Conservation (phyloP, 441 rosid genomes). For the Populus hybrid region DNA sequence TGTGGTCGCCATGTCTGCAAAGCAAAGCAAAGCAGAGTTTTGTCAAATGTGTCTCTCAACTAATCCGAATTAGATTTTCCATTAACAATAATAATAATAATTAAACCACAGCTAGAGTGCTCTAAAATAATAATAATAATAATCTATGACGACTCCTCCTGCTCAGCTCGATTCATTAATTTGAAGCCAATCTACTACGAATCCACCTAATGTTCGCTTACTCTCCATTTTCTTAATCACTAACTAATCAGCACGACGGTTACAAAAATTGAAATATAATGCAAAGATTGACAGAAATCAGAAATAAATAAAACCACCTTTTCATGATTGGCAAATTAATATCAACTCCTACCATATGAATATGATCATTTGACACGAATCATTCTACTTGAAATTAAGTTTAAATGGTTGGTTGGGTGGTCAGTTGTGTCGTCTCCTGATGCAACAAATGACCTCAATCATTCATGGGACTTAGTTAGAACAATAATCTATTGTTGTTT, state of each 20-base stretch:
- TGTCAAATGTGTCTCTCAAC: conserved; percentile 11
- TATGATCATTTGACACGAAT: background rate
- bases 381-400: background rate
- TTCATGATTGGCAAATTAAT: background rate
- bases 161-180: background rate
- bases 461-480: too few species aligned
- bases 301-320: too few species aligned
- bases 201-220: background rate
- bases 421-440: background rate
- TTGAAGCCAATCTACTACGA: too few species aligned
- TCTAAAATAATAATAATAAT: background rate
- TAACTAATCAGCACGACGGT: background rate
- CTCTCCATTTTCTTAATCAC: too few species aligned
- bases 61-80: background rate
- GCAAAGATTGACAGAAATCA: background rate
- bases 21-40: background rate
- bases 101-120: background rate
- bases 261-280: background rate
- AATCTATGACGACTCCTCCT: too few species aligned
- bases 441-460: background rate
- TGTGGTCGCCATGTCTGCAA: background rate
- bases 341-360: background rate
- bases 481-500: too few species aligned
- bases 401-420: background rate
- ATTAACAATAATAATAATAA: background rate